Evolutionary conservation across 768 basidiomycete species (phyloP).

Genomic region (Mycena leptocephala): DNA sequence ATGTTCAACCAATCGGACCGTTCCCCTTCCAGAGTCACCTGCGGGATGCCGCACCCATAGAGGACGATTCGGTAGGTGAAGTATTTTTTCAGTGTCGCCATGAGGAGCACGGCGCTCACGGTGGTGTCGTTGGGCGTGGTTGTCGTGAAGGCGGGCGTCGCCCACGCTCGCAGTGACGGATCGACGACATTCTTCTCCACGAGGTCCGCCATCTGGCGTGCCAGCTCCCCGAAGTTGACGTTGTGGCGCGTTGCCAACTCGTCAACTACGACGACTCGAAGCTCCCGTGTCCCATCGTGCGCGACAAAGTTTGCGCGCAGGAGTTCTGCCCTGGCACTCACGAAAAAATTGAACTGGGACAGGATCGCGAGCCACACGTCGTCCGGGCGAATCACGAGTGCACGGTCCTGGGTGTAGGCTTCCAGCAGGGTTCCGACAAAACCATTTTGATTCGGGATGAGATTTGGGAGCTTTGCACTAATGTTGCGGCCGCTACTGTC

Average conservation of each 20-base stretch:
- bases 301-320: slow-evolving; percentile 51
- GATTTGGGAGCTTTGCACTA: no score
- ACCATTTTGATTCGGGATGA: neutral
- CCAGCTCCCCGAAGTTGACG: no score
- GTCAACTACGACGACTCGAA: slow-evolving; percentile 15
- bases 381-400: slow-evolving; percentile 63
- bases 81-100: no score
- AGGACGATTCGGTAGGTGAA: no score
- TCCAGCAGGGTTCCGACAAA: slow-evolving; percentile 6
- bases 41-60: no score
- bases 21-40: slow-evolving; percentile 60
- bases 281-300: slow-evolving; percentile 42
- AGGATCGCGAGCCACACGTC: slow-evolving; percentile 66
- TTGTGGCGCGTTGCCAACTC: no score
- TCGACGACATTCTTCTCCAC: slow-evolving; percentile 49
- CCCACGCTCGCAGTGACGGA: slow-evolving; percentile 54
- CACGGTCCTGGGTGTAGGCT: slow-evolving; percentile 9
- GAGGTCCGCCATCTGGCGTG: slow-evolving; percentile 39
- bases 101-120: no score
- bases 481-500: no score
- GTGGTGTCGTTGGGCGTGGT: slow-evolving; percentile 66
- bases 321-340: slow-evolving; percentile 53
- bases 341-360: slow-evolving; percentile 56
- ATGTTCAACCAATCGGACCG: slow-evolving; percentile 57
- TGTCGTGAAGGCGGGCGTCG: slow-evolving; percentile 61